phyloP scores from a whole-genome alignment of 257 asterid species.

The Solanum pinnatisectum region DNA sequence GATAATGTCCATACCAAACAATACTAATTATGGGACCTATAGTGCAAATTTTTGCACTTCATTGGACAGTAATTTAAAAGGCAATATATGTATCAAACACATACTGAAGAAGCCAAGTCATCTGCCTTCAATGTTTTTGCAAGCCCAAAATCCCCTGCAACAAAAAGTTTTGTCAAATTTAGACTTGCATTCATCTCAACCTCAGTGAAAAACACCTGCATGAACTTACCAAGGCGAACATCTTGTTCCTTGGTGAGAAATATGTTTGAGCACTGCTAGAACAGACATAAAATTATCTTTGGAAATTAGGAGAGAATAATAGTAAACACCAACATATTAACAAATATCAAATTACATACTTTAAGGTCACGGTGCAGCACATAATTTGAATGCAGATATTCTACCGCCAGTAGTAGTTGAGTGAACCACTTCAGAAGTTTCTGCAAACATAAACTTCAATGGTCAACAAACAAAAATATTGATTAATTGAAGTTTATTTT shows the following conservation, averaged over 20 bases:
- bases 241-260: conserved; percentile 96
- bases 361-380: conserved; percentile 97
- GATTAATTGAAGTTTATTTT: neutral
- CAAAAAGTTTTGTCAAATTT: conserved; percentile 5
- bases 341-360: conserved; percentile 23
- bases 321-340: conserved; percentile 4
- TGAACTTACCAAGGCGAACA: conserved; percentile 78
- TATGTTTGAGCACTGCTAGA: conserved; percentile 88
- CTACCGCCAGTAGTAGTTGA: conserved; percentile 88
- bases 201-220: neutral
- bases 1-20: neutral
- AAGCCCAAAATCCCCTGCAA: conserved; percentile 93
- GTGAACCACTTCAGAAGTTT: conserved; percentile 91
- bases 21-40: neutral
- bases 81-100: conserved; percentile 16
- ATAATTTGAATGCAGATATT: conserved; percentile 86
- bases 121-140: conserved; percentile 98
- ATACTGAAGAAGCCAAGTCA: conserved; percentile 98
- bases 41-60: neutral
- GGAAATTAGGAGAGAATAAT: neutral
- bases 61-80: neutral
- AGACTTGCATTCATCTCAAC: neutral
- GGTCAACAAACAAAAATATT: neutral
- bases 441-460: conserved; percentile 36
- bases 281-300: conserved; percentile 13